Conservation (phyloP, 2,329 filamentous ascomycete species). For the Fusarium sp. region DNA sequence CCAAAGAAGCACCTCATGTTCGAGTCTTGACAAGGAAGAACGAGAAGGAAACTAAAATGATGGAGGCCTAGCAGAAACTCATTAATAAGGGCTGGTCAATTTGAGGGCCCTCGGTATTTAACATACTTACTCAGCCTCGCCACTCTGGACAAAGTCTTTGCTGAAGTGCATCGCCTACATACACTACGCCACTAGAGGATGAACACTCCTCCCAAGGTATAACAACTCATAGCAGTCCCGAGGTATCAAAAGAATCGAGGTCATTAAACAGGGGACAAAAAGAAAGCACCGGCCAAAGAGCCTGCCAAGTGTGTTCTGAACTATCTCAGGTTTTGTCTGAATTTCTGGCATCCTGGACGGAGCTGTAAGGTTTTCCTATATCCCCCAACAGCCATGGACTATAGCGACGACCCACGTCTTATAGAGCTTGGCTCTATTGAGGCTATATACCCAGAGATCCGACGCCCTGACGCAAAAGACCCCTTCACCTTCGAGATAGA, state of each 20-base stretch:
- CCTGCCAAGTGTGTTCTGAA: neutral
- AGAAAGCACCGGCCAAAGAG: neutral
- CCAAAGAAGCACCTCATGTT: constrained; percentile 24
- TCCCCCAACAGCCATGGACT: constrained; percentile 45
- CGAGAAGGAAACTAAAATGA: constrained; percentile 5
- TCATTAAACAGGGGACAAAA: neutral
- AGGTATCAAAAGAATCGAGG: neutral
- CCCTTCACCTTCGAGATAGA: constrained; percentile 64
- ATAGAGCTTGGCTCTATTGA: constrained; percentile 69
- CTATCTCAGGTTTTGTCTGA: neutral
- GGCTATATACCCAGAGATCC: constrained; percentile 75
- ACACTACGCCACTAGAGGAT: constrained; percentile 29
- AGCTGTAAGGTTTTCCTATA: neutral
- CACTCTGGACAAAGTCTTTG: constrained; percentile 10
- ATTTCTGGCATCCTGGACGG: neutral
- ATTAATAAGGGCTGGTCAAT: constrained; percentile 1
- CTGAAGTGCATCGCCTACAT: constrained; percentile 8
- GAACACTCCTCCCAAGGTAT: constrained; percentile 24
- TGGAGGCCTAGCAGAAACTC: constrained; percentile 23
- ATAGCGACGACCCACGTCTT: constrained; percentile 62
- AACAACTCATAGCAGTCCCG: constrained; percentile 5
- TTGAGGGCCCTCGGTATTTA: neutral
- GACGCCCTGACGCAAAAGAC: constrained; percentile 53
- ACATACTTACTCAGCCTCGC: constrained; percentile 18
- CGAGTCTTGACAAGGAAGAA: constrained; percentile 23